Evolutionary conservation across 306 rosid species (phyloP).

Genomic region (Lathyrus oleraceus): DNA sequence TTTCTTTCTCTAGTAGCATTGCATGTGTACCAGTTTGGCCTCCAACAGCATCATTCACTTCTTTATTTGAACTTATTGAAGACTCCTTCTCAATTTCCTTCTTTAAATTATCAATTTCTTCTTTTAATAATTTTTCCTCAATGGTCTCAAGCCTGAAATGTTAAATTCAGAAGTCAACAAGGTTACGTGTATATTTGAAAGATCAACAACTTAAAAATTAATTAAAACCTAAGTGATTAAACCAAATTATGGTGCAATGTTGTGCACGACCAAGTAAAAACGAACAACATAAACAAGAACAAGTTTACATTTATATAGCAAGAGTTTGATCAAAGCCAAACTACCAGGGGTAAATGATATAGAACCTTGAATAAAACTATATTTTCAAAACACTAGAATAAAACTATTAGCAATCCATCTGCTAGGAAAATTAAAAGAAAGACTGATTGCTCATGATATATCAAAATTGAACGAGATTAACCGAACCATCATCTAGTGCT

Average conservation of each 20-base stretch:
- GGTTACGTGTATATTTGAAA: conserved; percentile 31
- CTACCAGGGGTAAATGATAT: not conserved
- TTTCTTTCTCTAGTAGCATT: conserved; percentile 55
- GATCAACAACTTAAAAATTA: conserved; percentile 33
- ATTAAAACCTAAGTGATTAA: conserved; percentile 14
- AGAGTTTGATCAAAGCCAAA: conserved; percentile 9
- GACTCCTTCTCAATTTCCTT: conserved; percentile 63
- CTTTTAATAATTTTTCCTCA: conserved; percentile 76
- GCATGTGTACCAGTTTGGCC: conserved; percentile 40
- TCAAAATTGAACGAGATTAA: not conserved
- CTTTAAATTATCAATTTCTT: conserved; percentile 70
- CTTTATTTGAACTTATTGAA: conserved; percentile 43
- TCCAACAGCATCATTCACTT: conserved; percentile 53
- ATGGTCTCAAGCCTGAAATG: conserved; percentile 75
- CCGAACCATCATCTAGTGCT: not conserved
- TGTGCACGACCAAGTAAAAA: conserved; percentile 2
- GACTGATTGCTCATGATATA: not conserved
- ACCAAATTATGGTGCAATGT: conserved; percentile 10
- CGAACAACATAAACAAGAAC: conserved; percentile 23
- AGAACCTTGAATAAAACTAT: not conserved
- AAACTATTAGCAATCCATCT: conserved; percentile 8
- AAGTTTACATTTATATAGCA: conserved; percentile 7
- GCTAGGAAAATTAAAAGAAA: not conserved
- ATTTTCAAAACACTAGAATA: not conserved
- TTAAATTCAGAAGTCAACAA: conserved; percentile 38